Evolutionary conservation across 1,284 basidiomycete genomes (phyloP), one percentile per base, ranked within the genome.

Genomic region (Moesziomyces antarcticus): DNA sequence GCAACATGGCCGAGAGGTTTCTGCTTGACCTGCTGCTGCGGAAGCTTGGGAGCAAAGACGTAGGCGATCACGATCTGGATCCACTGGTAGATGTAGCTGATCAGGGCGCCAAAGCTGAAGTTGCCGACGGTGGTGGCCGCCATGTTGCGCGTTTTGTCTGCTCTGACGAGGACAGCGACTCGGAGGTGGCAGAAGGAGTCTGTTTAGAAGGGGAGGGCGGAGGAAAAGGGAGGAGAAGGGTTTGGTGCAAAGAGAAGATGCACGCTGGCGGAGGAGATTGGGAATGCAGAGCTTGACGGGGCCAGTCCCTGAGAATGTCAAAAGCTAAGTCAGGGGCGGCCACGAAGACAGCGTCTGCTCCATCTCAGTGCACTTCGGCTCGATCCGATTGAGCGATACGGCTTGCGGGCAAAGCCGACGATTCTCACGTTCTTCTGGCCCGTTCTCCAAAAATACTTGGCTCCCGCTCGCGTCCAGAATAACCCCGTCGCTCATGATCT

Each of bases 1-100:
- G 82, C 84, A 21, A 85, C 80, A 54, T 80, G 81, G 14, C 78
- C 80, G 24, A 83, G 67, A 4, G 75, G 75, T 46, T 70, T 69
- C 45, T 82, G 65, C 7, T 62, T 44, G 30, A 51, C 44, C 11
- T 68, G 62, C 22, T 73, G 58, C 13, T 43, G 16, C 10, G 78
- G 79, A 1, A 73, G 70, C n/a, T 77, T 58, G 6, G 81, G 81
- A 5, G 78, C 65, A 50, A 81, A 82, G 42, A 58, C 37, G 45
- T 64, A 78, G 8, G 73, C 66, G 55, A 83, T 75, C 40, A 79
- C 20, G 50, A 75, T 53, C 59, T 82, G 80, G 20, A 82, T 65
- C 58, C 61, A 64, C 47, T 82, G 78, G 40, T 82, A 82, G 44
- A 82, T 41, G 50, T 60, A 64, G 66, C 72, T 74, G 44, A 74